Evolutionary conservation across 2,329 filamentous ascomycete genomes (phyloP).

Genomic region (Stagonosporopsis vannaccii): DNA sequence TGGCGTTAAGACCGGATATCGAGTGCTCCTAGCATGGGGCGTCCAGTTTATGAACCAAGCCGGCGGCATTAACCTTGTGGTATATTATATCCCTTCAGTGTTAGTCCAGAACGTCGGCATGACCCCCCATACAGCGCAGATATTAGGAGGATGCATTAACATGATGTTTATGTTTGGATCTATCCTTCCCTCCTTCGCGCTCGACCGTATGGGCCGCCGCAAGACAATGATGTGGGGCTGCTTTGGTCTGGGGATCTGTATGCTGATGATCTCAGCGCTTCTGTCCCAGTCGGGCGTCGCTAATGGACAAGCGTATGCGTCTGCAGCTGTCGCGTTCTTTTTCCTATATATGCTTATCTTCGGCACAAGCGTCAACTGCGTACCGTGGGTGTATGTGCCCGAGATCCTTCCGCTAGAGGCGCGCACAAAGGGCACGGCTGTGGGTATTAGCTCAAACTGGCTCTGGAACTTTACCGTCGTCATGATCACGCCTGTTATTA

Average conservation of each 20-base stretch:
- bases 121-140: constrained; percentile 27
- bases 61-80: constrained; percentile 24
- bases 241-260: constrained; percentile 38
- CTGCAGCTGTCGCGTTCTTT: constrained; percentile 67
- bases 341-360: constrained; percentile 72
- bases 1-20: neutral
- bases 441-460: constrained; percentile 4
- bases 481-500: constrained; percentile 6
- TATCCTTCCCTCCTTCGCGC: constrained; percentile 69
- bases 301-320: neutral
- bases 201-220: constrained; percentile 71
- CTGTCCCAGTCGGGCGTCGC: neutral
- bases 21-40: neutral
- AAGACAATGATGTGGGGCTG: constrained; percentile 65
- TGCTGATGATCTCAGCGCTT: constrained; percentile 1
- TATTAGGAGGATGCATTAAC: constrained; percentile 67
- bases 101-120: constrained; percentile 4
- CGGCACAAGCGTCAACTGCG: constrained; percentile 68
- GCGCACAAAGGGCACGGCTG: constrained; percentile 3
- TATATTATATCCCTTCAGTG: constrained; percentile 13
- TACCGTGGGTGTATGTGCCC: constrained; percentile 67
- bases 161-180: constrained; percentile 20
- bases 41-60: constrained; percentile 42
- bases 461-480: constrained; percentile 12
- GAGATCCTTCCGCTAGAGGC: constrained; percentile 59